Evolutionary conservation across 768 basidiomycete genomes (phyloP), one percentile per base, ranked within the genome.

Genomic region (Leccinellum albellum): DNA sequence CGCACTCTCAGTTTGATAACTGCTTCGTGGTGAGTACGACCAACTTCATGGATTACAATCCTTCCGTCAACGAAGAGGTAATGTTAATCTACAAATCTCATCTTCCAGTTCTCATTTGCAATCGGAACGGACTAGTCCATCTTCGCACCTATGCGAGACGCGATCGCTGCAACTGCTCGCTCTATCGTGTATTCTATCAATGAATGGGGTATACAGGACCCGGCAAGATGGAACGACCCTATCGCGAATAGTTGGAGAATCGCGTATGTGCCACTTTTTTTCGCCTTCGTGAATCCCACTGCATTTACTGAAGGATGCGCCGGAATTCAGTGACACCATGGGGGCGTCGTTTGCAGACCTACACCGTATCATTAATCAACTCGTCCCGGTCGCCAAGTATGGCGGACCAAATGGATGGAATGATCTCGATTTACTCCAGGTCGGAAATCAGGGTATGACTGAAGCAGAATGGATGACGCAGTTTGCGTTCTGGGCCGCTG

Each of bases 371-470:
- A 60, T 62, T 21, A 62, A 62, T 24, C 53, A 62, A 6, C 40
- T 62, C 3, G 81, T 81, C 6, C 82, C 80, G 6, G 74, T 83
- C 28, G 77, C 80, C 21, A 71, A 73, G 53, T 81, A 79, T 58
- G 77, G 80, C 20, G 73, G 73, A 33, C 77, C 73, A 1, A 80
- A 78, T 17, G 73, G 69, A 32, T 79, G 74, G 74, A 79, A 79
- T 59, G 82, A 84, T 63, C 70, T 83, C 21, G 82, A 83, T 61
- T 66, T 82, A 72, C 72, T 84, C 37, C 79, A 81, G 62, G 80
- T 82, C n/a, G 80, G 81, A 7, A 81, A 82, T 55, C 45, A 63
- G 5, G 78, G 78, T 3, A 54, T 82, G 32, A 78, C 78, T 1
- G 56, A 23, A 32, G 31, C 31, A 3, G 61, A 57, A 33, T 60